Conservation (phyloP, 73 alveolate genomes). For the Blepharisma stoltei region DNA sequence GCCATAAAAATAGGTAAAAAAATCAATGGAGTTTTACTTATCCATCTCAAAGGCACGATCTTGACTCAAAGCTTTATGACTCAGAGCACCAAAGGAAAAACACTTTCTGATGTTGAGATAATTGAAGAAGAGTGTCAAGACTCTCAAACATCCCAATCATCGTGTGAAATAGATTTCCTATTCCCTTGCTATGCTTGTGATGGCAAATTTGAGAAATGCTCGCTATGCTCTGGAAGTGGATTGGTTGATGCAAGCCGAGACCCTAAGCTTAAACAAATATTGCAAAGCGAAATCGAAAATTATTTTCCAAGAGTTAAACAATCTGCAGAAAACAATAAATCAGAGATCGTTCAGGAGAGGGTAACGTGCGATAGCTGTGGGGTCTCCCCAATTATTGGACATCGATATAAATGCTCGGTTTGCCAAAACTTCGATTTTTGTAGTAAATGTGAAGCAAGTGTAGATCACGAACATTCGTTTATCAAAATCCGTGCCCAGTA, state of each 20-base stretch:
- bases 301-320: background rate
- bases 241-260: background rate
- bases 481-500: conserved; percentile 70
- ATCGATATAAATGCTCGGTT: conserved; percentile 79
- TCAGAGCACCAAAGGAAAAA: background rate
- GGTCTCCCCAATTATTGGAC: conserved; percentile 69
- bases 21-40: background rate
- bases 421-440: conserved; percentile 85
- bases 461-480: conserved; percentile 79
- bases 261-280: background rate
- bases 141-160: too few relatives aligned
- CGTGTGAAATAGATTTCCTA: too few relatives aligned
- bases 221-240: background rate
- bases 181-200: conserved; percentile 1
- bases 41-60: background rate
- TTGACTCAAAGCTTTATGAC: background rate
- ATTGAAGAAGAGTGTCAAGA: background rate
- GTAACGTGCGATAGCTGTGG: conserved; percentile 87
- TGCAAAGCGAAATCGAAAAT: background rate
- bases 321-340: background rate
- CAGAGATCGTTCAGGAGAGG: conserved; percentile 53
- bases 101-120: background rate
- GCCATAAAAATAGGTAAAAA: background rate
- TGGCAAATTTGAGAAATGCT: conserved; percentile 4
- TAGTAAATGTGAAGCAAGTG: conserved; percentile 78